These are phyloP conservation scores for Phlegmacium glaucopus DNA, from an alignment of 768 basidiomycete species.

Conservation along the genomic window DNA sequence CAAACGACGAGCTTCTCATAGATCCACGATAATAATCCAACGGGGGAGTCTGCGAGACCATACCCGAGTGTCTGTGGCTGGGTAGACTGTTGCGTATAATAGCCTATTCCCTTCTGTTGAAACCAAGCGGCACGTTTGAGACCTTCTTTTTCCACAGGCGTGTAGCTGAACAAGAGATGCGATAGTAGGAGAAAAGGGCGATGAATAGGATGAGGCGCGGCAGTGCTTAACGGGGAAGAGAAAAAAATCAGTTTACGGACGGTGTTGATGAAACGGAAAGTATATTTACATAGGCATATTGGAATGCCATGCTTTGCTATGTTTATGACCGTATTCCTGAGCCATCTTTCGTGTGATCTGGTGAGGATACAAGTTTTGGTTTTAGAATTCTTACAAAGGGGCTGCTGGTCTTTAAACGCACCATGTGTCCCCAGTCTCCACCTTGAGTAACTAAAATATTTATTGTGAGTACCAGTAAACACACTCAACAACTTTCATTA, in stretches of 20 bases:
- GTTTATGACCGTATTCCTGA: slow-evolving; percentile 25
- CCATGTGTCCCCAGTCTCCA: slow-evolving; percentile 45
- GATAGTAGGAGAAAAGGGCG: slow-evolving; percentile 21
- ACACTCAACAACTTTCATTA: slow-evolving; percentile 11
- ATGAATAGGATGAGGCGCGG: slow-evolving; percentile 16
- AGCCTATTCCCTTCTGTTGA: slow-evolving; percentile 30
- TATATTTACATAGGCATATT: slow-evolving; percentile 36
- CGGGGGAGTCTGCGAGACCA: slow-evolving; percentile 55
- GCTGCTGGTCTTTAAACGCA: slow-evolving; percentile 10
- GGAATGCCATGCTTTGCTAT: slow-evolving; percentile 50
- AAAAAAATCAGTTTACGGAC: background rate
- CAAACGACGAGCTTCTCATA: slow-evolving; percentile 48
- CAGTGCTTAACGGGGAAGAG: background rate
- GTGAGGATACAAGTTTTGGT: too few species aligned
- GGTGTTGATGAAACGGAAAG: background rate
- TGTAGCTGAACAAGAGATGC: slow-evolving; percentile 24
- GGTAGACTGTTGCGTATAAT: slow-evolving; percentile 37
- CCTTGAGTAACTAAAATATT: slow-evolving; percentile 39
- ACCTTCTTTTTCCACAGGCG: slow-evolving; percentile 31
- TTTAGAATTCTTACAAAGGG: slow-evolving; percentile 17
- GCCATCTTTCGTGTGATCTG: slow-evolving; percentile 27
- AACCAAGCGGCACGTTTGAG: slow-evolving; percentile 29
- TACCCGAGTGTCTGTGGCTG: slow-evolving; percentile 55
- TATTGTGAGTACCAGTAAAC: background rate
- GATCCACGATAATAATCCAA: slow-evolving; percentile 51